phyloP scores from a whole-genome alignment of 805 yeast species.

The Wickerhamiella sorbophila region DNA sequence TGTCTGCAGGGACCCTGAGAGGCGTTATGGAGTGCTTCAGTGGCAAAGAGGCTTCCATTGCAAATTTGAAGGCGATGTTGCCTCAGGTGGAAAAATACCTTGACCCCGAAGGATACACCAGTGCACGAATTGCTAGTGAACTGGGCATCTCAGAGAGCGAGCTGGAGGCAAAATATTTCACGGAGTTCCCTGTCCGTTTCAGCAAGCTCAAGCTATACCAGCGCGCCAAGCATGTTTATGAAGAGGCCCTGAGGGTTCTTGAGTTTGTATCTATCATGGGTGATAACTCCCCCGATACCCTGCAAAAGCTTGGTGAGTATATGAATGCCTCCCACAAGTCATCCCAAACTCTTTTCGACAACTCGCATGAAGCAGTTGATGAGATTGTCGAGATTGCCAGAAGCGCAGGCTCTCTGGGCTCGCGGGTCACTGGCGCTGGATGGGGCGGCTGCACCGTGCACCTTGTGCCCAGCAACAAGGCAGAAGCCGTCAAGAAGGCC shows the following conservation, averaged over 20 bases:
- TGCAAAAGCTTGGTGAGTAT: constrained; percentile 35
- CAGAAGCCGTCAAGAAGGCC: constrained; percentile 29
- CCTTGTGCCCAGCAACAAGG: constrained; percentile 34
- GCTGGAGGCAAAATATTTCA: constrained; percentile 33
- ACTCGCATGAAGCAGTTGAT: constrained; percentile 44
- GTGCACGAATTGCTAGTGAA: constrained; percentile 33
- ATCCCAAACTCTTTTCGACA: constrained; percentile 34
- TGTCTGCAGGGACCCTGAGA: constrained; percentile 44
- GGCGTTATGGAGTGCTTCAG: constrained; percentile 46
- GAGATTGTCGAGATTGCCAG: constrained; percentile 39
- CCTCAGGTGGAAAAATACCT: constrained; percentile 33
- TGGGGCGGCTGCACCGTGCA: constrained; percentile 69
- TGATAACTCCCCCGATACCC: constrained; percentile 25
- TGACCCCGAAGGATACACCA: constrained; percentile 34
- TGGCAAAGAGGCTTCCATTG: constrained; percentile 24
- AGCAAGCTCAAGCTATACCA: constrained; percentile 40
- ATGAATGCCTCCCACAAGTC: constrained; percentile 49
- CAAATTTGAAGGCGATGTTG: constrained; percentile 30
- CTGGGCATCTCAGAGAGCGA: constrained; percentile 32
- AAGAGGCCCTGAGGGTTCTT: constrained; percentile 47
- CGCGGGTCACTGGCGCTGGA: constrained; percentile 69
- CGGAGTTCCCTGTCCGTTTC: constrained; percentile 43
- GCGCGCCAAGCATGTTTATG: constrained; percentile 48
- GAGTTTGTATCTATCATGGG: constrained; percentile 32
- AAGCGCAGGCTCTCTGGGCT: constrained; percentile 44